phyloP scores from a whole-genome alignment of 352 stramenopile species.

The Globisporangium orthogonon region DNA sequence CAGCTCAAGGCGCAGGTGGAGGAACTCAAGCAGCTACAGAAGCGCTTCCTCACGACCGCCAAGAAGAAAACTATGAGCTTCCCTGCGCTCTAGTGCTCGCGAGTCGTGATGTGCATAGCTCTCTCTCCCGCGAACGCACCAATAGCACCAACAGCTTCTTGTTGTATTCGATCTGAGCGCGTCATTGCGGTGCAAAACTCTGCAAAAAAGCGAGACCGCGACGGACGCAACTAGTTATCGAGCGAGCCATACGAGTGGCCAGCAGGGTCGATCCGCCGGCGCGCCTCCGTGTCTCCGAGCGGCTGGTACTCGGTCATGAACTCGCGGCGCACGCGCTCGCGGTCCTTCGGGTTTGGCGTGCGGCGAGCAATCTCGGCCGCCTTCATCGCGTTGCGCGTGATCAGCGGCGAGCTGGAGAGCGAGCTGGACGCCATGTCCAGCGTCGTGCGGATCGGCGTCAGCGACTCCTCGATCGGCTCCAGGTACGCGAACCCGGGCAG shows the following conservation, averaged over 20 bases:
- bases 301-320: slow-evolving; percentile 88
- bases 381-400: slow-evolving; percentile 81
- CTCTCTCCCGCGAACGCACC: not conserved
- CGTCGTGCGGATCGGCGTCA: slow-evolving; percentile 66
- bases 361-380: slow-evolving; percentile 71
- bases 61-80: slow-evolving; percentile 77
- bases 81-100: slow-evolving; percentile 26
- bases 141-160: not conserved
- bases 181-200: not conserved
- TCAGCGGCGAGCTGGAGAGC: slow-evolving; percentile 68
- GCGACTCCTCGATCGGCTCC: slow-evolving; percentile 53
- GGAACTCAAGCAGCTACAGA: slow-evolving; percentile 65
- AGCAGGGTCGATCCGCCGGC: slow-evolving; percentile 63
- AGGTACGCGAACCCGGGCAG: slow-evolving; percentile 75
- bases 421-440: slow-evolving; percentile 41
- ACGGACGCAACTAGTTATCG: slow-evolving; percentile 31
- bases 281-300: slow-evolving; percentile 43
- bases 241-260: slow-evolving; percentile 79
- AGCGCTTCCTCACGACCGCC: slow-evolving; percentile 54
- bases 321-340: slow-evolving; percentile 73
- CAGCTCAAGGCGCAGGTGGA: slow-evolving; percentile 56
- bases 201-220: not conserved
- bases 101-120: not conserved
- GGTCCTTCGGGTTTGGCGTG: slow-evolving; percentile 74
- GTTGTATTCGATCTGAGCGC: not conserved